Evolutionary conservation across 495 filamentous ascomycete genomes (phyloP).

Genomic region (Amorphotheca resinae): DNA sequence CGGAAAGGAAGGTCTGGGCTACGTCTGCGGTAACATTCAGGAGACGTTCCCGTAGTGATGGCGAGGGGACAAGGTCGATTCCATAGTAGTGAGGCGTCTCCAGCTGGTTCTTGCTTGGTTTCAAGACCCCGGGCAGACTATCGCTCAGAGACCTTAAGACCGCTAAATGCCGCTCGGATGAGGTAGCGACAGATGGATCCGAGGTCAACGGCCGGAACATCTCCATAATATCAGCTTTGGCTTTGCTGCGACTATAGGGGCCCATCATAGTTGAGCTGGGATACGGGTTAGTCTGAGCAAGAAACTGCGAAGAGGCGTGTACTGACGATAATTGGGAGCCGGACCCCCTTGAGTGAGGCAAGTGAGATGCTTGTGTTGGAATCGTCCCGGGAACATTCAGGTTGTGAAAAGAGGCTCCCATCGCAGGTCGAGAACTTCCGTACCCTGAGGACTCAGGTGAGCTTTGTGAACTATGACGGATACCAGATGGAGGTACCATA

Average conservation of each 20-base stretch:
- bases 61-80: conserved; percentile 29
- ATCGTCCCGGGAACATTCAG: conserved; percentile 17
- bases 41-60: conserved; percentile 23
- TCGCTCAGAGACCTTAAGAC: conserved; percentile 19
- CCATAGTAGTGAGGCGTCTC: conserved; percentile 29
- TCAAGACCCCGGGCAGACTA: conserved; percentile 18
- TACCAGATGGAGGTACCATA: conserved; percentile 23
- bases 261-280: conserved; percentile 18
- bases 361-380: conserved; percentile 3
- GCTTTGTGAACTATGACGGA: conserved; percentile 23
- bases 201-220: conserved; percentile 14
- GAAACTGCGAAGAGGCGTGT: not conserved
- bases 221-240: conserved; percentile 17
- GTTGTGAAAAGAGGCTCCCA: conserved; percentile 22
- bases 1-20: conserved; percentile 20
- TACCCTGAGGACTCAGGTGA: conserved; percentile 24
- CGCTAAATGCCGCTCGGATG: conserved; percentile 20
- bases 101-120: conserved; percentile 27
- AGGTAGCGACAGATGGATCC: conserved; percentile 11
- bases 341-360: conserved; percentile 1
- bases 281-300: not conserved
- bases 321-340: conserved; percentile 7
- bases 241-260: conserved; percentile 20
- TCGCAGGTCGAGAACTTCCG: conserved; percentile 20
- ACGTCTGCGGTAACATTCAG: conserved; percentile 18